Base-by-base conservation (phyloP, 495 filamentous ascomycete genomes). In the Neurospora terricola region DNA sequence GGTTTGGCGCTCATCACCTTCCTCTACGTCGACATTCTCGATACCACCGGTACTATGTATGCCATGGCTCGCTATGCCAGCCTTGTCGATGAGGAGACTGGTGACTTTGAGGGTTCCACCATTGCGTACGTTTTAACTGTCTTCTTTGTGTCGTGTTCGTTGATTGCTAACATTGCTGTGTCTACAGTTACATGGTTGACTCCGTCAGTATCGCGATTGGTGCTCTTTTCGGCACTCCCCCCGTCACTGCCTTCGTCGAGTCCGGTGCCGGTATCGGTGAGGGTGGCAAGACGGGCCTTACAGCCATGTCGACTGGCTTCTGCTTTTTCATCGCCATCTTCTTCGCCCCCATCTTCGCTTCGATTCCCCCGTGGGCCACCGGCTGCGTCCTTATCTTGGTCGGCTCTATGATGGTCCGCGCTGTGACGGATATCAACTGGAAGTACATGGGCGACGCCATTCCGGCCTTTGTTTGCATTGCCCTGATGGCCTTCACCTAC, bases 271-370 rank as follows among this genome's bases (percentile, higher is more conserved):
- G 92, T 74, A 95, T 95, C 76, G 91, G 91, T 5, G 92, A 95
- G 82, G 92, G 92, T 36, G 92, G 92, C 18, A 89, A 89, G 75
- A 95, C 92, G 0, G 92, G 92, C 9, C 82, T 95, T n/a, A 94
- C 92, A 1, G 90, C 92, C n/a, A 90, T 91, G 78, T 81, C 87
- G 59, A 90, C 92, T 0, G 92, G 92, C 37, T 38, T 94, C 70
- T 92, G 90, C 80, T 95, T 95, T 85, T 94, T 95, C 85, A 89
- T 95, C 78, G 86, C 91, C 42, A 88, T 95, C 40, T 95, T 95
- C 86, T 94, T 94, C 80, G 92, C 92, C 0, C 92, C 92, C 1
- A 93, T 95, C 73, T 94, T 94, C 79, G 92, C 92, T 16, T 92
- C 90, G 0, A 94, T 95, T 73, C 92, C 92, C 4, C 88, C 91